Evolutionary conservation across 306 rosid species (phyloP), one percentile per base, ranked within the genome.

Genomic region (Sechiopsis laciniata): DNA sequence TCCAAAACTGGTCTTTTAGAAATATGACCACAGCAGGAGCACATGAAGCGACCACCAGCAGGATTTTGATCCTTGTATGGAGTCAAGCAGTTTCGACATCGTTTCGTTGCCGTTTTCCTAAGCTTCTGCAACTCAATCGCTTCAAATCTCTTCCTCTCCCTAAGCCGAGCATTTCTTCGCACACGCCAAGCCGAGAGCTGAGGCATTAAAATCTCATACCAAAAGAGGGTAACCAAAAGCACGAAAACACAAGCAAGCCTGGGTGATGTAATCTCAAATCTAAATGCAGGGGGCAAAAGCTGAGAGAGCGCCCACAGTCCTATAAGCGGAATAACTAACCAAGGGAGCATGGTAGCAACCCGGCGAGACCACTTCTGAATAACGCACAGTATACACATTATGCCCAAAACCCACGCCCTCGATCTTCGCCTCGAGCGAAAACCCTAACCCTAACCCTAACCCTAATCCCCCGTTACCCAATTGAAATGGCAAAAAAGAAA

Each of bases 291-390:
- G 1, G 99, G 99, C n/a, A 95, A 80, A 9, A 95, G 97, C 87
- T 95, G 99, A 81, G 99, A 95, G 72, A 95, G 90, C 15, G 92
- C 96, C 99, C 99, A 95, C 2, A 95, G 82, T 70, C 97, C 96
- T 73, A 95, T 95, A 17, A 95, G 80, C 2, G 99, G 99, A 79
- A 95, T 86, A 79, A 95, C 96, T 84, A 95, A 91, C 99, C 99
- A 91, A 77, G 99, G 99, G 61, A 95, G 95, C 99, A 91, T 87
- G 24, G 96, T 89, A 46, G 99, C 99, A 63, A 91, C 96, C 97
- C 93, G 92, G 89, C 99, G 99, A 83, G 97, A 95, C 91, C 97
- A 89, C 96, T 95, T 95, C 90, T 95, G 99, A 86, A 95, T 95
- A 77, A 95, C 97, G 80, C 99, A 95, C 37, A 95, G 97, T 88